Base-by-base conservation (phyloP, 257 asterid genomes). In the Gentiana dahurica region DNA sequence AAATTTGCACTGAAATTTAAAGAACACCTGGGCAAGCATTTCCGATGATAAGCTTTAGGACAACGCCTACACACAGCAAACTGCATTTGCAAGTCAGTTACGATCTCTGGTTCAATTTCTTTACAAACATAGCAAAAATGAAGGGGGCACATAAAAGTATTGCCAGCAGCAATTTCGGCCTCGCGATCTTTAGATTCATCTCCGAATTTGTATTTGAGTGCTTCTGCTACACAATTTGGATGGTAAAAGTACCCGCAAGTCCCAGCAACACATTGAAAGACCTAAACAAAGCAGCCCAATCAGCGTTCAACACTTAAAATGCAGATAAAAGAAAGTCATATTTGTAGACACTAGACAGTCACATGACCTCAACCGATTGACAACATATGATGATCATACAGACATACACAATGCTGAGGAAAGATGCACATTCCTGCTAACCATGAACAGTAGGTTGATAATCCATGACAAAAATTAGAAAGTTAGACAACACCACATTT, bases 11-110 rank as follows among this genome's bases (percentile, higher is more conserved):
- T 41, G 46, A 41, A 62, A 38, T 43, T 59, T 57, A 61, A 6
- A 36, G 39, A 49, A 68, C 69, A 92, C 98, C 92, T 81, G 46
- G 98, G 97, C 71, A 88, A 67, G 63, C 99, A 92, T 74, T 88
- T 88, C 66, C 89, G 76, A 52, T 92, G 99, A 65, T 83, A 92
- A 51, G 94, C 82, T 61, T 74, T 83, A n/a, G 99, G 97, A 61
- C 99, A 92, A 38, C 97, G 94, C 63, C 95, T 89, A 66, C 99
- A 92, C 52, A 88, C 73, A n/a, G 97, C 95, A 80, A 92, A 88
- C 70, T 80, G 95, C 77, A 88, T 75, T 64, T 69, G 85, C 74
- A 73, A 61, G 7, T 74, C 77, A 36, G 9, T 35, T n/a, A 32
- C 65, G 24, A 77, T 70, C 68, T 78, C 82, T 61, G 76, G 79